Conservation (phyloP, 768 basidiomycete genomes). For the Auricularia sp. region DNA sequence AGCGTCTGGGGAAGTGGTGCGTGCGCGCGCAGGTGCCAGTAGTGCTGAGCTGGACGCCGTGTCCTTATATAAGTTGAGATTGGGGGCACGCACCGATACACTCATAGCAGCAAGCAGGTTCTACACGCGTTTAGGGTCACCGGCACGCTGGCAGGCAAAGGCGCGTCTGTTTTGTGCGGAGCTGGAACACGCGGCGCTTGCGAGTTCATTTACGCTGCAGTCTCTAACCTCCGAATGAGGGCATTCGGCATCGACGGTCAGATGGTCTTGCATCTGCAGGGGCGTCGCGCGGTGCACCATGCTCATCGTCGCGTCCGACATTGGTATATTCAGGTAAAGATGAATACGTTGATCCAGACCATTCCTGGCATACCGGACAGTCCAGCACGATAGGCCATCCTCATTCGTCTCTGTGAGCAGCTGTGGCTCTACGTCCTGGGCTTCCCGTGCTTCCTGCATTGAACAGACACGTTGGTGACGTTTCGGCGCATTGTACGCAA, state of each 20-base stretch:
- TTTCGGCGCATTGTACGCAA: background rate
- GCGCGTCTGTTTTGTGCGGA: background rate
- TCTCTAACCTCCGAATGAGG: background rate
- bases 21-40: background rate
- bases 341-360: too few relatives aligned
- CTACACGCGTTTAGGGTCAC: background rate
- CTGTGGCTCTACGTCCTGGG: background rate
- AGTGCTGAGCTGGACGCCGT: background rate
- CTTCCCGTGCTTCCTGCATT: background rate
- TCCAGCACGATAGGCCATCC: background rate
- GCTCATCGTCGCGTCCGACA: too few relatives aligned
- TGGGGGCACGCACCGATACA: background rate
- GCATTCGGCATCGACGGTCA: background rate
- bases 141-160: background rate
- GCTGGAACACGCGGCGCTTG: background rate
- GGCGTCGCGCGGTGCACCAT: too few relatives aligned
- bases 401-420: background rate
- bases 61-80: background rate
- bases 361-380: background rate
- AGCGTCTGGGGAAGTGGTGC: background rate
- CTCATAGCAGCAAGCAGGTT: background rate
- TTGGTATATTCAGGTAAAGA: too few relatives aligned
- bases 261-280: background rate
- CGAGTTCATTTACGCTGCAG: background rate
- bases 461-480: background rate